A percentile compares a stretch with the other conserved stretches of the same genome.
These are phyloP conservation scores for Aspergillus brunneoviolaceus DNA, from an alignment of 2,329 filamentous ascomycete species.

Conservation along the genomic window DNA sequence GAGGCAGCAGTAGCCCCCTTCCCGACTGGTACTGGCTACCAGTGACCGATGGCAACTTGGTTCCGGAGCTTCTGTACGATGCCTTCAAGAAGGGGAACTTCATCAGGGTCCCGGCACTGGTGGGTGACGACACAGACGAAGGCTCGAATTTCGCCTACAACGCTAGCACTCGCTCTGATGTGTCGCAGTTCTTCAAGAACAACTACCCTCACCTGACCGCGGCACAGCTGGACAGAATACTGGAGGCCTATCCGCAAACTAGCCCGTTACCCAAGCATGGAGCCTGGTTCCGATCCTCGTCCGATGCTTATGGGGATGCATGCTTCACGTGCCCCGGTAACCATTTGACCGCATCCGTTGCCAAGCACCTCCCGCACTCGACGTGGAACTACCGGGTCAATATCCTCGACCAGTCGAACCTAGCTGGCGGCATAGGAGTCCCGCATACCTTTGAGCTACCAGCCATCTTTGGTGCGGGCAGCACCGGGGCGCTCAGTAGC, in stretches of 20 bases:
- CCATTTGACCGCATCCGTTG: conserved; percentile 37
- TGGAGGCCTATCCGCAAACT: conserved; percentile 52
- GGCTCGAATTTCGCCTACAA: conserved; percentile 47
- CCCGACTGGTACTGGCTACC: conserved; percentile 58
- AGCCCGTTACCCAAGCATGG: conserved; percentile 31
- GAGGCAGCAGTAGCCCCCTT: conserved; percentile 26
- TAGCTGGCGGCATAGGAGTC: conserved; percentile 39
- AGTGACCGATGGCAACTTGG: conserved; percentile 55
- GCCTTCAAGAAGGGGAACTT: conserved; percentile 52
- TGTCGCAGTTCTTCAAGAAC: conserved; percentile 54
- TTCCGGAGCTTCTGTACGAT: conserved; percentile 53
- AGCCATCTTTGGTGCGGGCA: conserved; percentile 32
- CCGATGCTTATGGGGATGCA: conserved; percentile 45
- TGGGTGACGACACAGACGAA: conserved; percentile 48
- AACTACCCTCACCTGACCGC: conserved; percentile 57
- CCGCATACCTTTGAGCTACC: conserved; percentile 36
- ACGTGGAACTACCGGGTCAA: conserved; percentile 54
- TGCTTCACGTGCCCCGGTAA: conserved; percentile 50
- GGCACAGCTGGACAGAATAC: conserved; percentile 50
- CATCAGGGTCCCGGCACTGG: conserved; percentile 55
- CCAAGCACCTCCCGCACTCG: conserved; percentile 25
- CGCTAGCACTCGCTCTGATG: conserved; percentile 48
- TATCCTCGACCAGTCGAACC: conserved; percentile 40
- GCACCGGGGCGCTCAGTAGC: conserved; percentile 33
- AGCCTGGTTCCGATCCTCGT: conserved; percentile 41